Base-by-base conservation (phyloP, 2,329 filamentous ascomycete species). In the Aspergillus eucalypticola region DNA sequence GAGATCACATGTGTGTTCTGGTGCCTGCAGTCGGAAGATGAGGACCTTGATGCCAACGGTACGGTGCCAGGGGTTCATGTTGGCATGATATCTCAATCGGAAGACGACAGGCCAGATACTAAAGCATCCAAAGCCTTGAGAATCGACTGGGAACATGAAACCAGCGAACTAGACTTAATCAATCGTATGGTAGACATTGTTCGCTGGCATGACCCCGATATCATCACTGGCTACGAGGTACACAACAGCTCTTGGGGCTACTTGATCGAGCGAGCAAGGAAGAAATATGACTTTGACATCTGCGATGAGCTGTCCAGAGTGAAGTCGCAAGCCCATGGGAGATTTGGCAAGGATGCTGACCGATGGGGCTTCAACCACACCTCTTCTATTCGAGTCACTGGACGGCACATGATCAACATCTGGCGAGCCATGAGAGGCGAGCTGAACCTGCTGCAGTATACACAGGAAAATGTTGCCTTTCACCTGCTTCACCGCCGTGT, bases 391-490 rank as follows among this genome's bases (percentile, higher is more conserved):
- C 88, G 88, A 59, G 86, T 99, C n/a, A 97, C 93, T 0, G 95
- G 95, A 5, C 85, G 95, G 62, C 94, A 98, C 72, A 92, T 96
- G 83, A 93, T 99, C 79, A 98, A 98, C 67, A 90, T 98, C 49
- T 98, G 95, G 92, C 86, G 94, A 68, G 92, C 93, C 0, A 97
- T 99, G 93, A 86, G 92, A 60, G 86, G 89, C n/a, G 94, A 97
- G 76, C 78, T 99, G 27, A 96, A 93, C 67, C 79, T 99, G 27
- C 83, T 96, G 10, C 93, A 97, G 72, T 98, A 99, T 72, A 96
- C 91, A 0, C 90, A 98, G 86, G 95, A 98, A 75, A 97, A 96
- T 69, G 91, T 98, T 3, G 91, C 87, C 0, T 98, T 96, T 80
- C 92, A 98, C 76, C 76, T 98, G 1, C 83, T 99, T 2, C 92